Base-by-base conservation (phyloP, 306 rosid genomes). In the Canavalia gladiata region DNA sequence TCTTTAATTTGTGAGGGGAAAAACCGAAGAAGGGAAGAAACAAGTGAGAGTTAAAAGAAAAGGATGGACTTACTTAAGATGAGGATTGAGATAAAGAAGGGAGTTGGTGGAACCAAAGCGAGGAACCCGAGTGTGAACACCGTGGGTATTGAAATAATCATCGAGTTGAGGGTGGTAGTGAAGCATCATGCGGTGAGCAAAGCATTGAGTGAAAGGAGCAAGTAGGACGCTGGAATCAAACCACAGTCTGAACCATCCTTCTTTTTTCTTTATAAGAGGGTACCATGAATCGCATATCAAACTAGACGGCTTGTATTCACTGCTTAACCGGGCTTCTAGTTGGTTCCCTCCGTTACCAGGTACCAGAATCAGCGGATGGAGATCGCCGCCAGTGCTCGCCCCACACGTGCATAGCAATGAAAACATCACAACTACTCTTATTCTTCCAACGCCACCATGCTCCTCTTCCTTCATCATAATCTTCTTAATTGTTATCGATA, bases 321-420 rank as follows among this genome's bases (percentile, higher is more conserved):
- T 2, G 65, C 86, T 95, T 6, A 93, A 72, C 67, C 86, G 84
- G 25, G 88, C 99, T 79, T 95, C 97, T 25, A 95, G 82, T 79
- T 95, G 99, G 90, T 93, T 95, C 55, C 99, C 99, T 12, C 97
- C 99, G 11, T 35, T 87, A 11, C 99, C 97, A 1, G 99, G 99
- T 56, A 95, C 79, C 25, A 95, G 83, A 78, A 95, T 82, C 69
- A 91, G 39, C 0, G 99, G 99, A 77, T 93, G 84, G 6, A 90
- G 91, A 74, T 46, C 75, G 83, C 31, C 79, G 70, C 10, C 8
- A 71, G 47, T 86, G 64, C 29, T 74, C 9, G 91, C 86, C 34
- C 77, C 90, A 60, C 89, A 86, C 29, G 86, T 85, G 87, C 79
- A 84, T 68, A 72, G 6, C 55, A 79, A 11, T 25, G 81, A 79